phyloP scores from a whole-genome alignment of 2,329 filamentous ascomycete genomes.

The Fusarium sp. region DNA sequence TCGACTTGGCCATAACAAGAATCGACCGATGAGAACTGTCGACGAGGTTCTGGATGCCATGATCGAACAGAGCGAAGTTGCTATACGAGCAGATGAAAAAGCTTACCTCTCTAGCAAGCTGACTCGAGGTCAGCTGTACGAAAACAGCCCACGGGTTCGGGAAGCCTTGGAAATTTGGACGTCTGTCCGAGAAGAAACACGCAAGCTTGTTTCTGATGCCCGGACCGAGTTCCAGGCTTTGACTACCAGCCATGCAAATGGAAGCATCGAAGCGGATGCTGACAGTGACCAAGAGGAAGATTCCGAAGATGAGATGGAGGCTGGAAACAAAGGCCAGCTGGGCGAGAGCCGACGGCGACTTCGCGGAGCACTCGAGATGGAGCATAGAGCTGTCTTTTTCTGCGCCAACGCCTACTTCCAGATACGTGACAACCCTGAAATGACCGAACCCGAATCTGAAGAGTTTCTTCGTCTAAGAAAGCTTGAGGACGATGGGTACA shows the following conservation, averaged over 20 bases:
- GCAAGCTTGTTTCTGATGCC: constrained; percentile 70
- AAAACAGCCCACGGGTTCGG: constrained; percentile 76
- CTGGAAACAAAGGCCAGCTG: constrained; percentile 57
- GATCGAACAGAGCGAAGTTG: constrained; percentile 84
- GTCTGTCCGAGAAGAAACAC: constrained; percentile 62
- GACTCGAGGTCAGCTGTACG: constrained; percentile 80
- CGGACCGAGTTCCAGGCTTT: constrained; percentile 71
- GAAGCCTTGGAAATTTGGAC: constrained; percentile 80
- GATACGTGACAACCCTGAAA: constrained; percentile 76
- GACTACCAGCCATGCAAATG: constrained; percentile 41
- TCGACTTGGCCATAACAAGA: constrained; percentile 70
- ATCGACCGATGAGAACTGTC: constrained; percentile 81
- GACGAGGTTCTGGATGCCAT: constrained; percentile 89
- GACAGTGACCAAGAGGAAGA: constrained; percentile 29
- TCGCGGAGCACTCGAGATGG: constrained; percentile 79
- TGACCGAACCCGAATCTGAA: constrained; percentile 75
- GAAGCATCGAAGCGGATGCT: constrained; percentile 9
- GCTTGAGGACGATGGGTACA: constrained; percentile 79
- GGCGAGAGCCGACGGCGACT: constrained; percentile 72
- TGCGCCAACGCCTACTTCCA: constrained; percentile 86
- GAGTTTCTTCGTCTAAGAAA: constrained; percentile 75
- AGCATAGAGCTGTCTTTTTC: constrained; percentile 88
- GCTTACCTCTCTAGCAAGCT: constrained; percentile 72
- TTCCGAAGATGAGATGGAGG: constrained; percentile 52
- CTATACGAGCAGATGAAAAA: constrained; percentile 77